These are phyloP conservation scores for Monilinia fructigena DNA, from an alignment of 2,329 filamentous ascomycete species.

Conservation along the genomic window DNA sequence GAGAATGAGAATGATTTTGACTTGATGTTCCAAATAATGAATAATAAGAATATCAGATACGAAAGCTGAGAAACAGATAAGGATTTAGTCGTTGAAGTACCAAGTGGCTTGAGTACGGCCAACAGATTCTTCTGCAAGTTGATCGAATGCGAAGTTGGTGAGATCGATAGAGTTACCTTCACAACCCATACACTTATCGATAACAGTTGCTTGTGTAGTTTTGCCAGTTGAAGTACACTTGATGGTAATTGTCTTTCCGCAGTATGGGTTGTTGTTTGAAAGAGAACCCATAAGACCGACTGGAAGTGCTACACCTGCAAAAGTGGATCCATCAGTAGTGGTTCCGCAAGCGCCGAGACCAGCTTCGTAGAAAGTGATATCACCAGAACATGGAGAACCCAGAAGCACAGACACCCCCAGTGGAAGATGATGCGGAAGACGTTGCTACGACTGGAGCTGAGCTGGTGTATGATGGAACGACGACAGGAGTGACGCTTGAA, in stretches of 20 bases:
- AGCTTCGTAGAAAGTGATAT: conserved; percentile 72
- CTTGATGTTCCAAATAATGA: conserved; percentile 11
- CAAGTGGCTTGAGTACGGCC: conserved; percentile 48
- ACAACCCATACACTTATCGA: conserved; percentile 78
- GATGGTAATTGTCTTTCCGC: conserved; percentile 67
- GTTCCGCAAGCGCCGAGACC: conserved; percentile 68
- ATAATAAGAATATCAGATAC: not conserved
- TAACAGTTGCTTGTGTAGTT: conserved; percentile 57
- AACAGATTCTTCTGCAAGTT: conserved; percentile 48
- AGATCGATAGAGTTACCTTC: conserved; percentile 56
- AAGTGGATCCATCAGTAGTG: conserved; percentile 54
- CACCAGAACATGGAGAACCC: conserved; percentile 51
- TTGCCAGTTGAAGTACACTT: conserved; percentile 61
- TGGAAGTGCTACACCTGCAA: conserved; percentile 69
- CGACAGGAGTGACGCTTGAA: conserved; percentile 26
- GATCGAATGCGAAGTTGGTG: conserved; percentile 40
- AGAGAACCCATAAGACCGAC: conserved; percentile 58
- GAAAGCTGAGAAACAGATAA: not conserved
- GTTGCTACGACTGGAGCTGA: conserved; percentile 24
- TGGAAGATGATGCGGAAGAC: conserved; percentile 26
- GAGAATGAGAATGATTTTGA: conserved; percentile 13
- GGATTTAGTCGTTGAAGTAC: conserved; percentile 45
- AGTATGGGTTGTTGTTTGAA: conserved; percentile 69
- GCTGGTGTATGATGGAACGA: conserved; percentile 25
- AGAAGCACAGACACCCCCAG: conserved; percentile 36